Evolutionary conservation across 768 basidiomycete genomes (phyloP), one percentile per base, ranked within the genome.

Genomic region (Collybia mongolica): DNA sequence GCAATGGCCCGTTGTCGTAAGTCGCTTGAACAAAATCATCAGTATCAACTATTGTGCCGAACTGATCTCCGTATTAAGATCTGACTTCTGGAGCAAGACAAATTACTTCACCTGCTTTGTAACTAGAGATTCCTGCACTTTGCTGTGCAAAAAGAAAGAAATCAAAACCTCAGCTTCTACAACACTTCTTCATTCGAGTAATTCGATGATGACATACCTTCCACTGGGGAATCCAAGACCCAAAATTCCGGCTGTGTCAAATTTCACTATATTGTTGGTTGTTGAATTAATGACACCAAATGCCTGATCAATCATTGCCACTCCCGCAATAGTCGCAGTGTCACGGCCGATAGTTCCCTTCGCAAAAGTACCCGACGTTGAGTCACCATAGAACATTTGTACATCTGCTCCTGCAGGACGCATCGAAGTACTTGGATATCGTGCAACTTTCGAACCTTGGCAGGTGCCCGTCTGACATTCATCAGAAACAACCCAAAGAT

Each of bases 151-250:
- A 29, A 47, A 26, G 11, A 35, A 18, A 32, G 38, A 35, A 5
- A 8, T 29, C 20, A 9, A 43, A 56, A 44, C 61, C 36, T 20
- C 11, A 35, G 17, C 18, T 35, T 28, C 17, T 15, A 20, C 24
- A 26, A 26, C 24, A 26, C 24, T 4, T 26, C 24, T 7, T 3
- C 24, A 7, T 7, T 26, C 24, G 5, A 22, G 1, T 24, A 24
- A 38, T 40, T 39, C 5, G 37, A 19, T 5, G 18, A 22, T 17
- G 11, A 54, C 70, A 39, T 45, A 84, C 85, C 84, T 86, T 53
- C 79, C 82, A 26, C 72, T 67, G 29, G 87, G 85, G 58, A 88
- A 88, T 0, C 86, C 82, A 11, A 88, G 67, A 0, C 87, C 87
- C 50, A 88, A 72, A 37, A 88, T 86, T 2, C 85, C 86, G 8